These are phyloP conservation scores for Mariannaea sp. DNA, from an alignment of 2,329 filamentous ascomycete genomes.

Conservation along the genomic window DNA sequence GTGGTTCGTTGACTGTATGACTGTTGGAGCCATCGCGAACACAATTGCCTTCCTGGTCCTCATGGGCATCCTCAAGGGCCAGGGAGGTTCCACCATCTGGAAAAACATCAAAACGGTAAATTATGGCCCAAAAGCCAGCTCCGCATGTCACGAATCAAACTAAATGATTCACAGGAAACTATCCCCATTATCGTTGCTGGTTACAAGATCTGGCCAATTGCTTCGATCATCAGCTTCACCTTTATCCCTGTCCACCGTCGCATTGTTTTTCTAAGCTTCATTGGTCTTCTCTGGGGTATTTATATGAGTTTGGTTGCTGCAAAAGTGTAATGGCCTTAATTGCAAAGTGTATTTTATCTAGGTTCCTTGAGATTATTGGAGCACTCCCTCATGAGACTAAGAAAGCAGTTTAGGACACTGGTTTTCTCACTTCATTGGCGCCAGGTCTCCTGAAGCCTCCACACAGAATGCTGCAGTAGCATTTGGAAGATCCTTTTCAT, in stretches of 20 bases:
- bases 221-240: conserved; percentile 56
- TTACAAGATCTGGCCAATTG: conserved; percentile 58
- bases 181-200: conserved; percentile 54
- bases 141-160: too few species aligned
- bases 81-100: conserved; percentile 43
- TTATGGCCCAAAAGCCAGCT: too few species aligned
- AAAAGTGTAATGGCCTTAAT: conserved; percentile 39
- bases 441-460: background rate
- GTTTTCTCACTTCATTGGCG: background rate
- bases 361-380: background rate
- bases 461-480: background rate
- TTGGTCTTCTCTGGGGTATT: conserved; percentile 56
- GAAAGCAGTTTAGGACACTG: background rate
- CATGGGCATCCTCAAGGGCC: conserved; percentile 53
- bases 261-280: conserved; percentile 55
- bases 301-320: conserved; percentile 56
- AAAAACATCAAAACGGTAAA: conserved; percentile 46
- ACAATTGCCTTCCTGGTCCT: conserved; percentile 52
- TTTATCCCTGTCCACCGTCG: conserved; percentile 55
- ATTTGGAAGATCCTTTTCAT: background rate
- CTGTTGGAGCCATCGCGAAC: conserved; percentile 52
- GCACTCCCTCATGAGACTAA: background rate
- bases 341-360: background rate
- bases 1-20: conserved; percentile 58
- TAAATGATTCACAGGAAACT: conserved; percentile 52